phyloP scores from a whole-genome alignment of 78 protist species.

The Pigoraptor vietnamica region DNA sequence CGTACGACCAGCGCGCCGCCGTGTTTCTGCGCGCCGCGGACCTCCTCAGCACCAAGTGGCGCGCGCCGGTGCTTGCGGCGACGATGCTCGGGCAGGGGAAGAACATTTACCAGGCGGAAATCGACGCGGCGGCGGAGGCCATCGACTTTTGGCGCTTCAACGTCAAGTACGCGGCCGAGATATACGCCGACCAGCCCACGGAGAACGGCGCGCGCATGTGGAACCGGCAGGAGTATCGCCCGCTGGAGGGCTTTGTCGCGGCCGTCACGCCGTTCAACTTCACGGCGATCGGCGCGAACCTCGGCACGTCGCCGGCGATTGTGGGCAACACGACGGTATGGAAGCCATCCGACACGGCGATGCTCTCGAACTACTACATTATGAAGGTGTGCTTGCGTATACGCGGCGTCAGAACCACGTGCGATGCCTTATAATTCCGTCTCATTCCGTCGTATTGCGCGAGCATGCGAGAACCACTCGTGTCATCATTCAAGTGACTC shows the following conservation, averaged over 20 bases:
- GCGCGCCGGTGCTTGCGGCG: constrained; percentile 31
- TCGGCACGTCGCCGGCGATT: constrained; percentile 85
- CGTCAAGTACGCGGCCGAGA: constrained; percentile 57
- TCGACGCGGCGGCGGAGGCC: constrained; percentile 84
- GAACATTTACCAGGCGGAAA: constrained; percentile 90
- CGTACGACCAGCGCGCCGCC: constrained; percentile 68
- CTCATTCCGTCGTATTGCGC: too few relatives aligned
- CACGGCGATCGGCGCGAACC: constrained; percentile 89
- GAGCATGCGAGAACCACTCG: too few relatives aligned
- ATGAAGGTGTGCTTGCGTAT: background rate
- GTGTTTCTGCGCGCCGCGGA: constrained; percentile 83
- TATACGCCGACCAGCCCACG: constrained; percentile 77
- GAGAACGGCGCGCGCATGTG: constrained; percentile 57
- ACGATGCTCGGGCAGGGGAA: constrained; percentile 68
- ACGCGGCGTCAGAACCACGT: too few relatives aligned
- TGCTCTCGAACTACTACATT: constrained; percentile 54
- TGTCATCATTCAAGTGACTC: too few relatives aligned
- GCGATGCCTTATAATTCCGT: too few relatives aligned
- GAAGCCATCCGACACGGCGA: constrained; percentile 86
- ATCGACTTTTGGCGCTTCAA: constrained; percentile 87
- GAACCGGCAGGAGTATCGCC: constrained; percentile 82
- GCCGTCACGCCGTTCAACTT: constrained; percentile 95
- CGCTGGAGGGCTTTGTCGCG: constrained; percentile 88
- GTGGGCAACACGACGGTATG: constrained; percentile 90
- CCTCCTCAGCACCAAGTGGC: constrained; percentile 60